These are phyloP conservation scores for Thyridium curvatum DNA, from an alignment of 2,329 filamentous ascomycete species.

Conservation along the genomic window DNA sequence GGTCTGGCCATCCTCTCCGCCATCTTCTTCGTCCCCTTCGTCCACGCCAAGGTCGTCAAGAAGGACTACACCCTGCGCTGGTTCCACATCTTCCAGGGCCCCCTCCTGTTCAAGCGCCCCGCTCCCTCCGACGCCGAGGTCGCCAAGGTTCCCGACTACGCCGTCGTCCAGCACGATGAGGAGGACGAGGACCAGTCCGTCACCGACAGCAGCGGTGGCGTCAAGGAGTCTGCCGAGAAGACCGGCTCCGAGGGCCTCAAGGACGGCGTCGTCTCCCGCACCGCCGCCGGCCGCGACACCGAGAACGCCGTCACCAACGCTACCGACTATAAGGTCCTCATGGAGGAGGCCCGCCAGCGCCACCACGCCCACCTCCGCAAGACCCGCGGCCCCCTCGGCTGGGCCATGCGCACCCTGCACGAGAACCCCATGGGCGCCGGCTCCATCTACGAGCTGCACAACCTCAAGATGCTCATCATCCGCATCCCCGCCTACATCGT, in stretches of 20 bases:
- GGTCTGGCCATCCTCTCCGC: slow-evolving; percentile 54
- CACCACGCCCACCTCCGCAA: slow-evolving; percentile 59
- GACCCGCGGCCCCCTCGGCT: slow-evolving; percentile 64
- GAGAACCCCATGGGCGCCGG: slow-evolving; percentile 68
- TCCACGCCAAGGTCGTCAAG: slow-evolving; percentile 62
- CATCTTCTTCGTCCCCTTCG: slow-evolving; percentile 68
- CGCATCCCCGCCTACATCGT: slow-evolving; percentile 64
- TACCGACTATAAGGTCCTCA: slow-evolving; percentile 53
- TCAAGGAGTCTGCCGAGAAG: slow-evolving; percentile 15
- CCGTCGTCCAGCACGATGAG: slow-evolving; percentile 63
- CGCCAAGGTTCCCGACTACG: slow-evolving; percentile 66
- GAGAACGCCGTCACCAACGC: slow-evolving; percentile 39
- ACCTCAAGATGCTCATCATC: slow-evolving; percentile 56
- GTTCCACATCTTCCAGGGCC: slow-evolving; percentile 57
- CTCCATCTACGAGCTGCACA: slow-evolving; percentile 67
- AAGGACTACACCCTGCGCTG: slow-evolving; percentile 59
- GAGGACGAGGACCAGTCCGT: slow-evolving; percentile 22
- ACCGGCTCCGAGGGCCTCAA: slow-evolving; percentile 30
- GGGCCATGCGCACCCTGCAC: slow-evolving; percentile 74
- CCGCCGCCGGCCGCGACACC: slow-evolving; percentile 18
- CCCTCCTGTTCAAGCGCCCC: slow-evolving; percentile 56
- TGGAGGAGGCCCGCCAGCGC: slow-evolving; percentile 47
- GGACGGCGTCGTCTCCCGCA: slow-evolving; percentile 13
- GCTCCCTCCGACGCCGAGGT: slow-evolving; percentile 46
- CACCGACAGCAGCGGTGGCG: slow-evolving; percentile 7